phyloP scores from a whole-genome alignment of 306 rosid species.

The Carpinus fangiana region DNA sequence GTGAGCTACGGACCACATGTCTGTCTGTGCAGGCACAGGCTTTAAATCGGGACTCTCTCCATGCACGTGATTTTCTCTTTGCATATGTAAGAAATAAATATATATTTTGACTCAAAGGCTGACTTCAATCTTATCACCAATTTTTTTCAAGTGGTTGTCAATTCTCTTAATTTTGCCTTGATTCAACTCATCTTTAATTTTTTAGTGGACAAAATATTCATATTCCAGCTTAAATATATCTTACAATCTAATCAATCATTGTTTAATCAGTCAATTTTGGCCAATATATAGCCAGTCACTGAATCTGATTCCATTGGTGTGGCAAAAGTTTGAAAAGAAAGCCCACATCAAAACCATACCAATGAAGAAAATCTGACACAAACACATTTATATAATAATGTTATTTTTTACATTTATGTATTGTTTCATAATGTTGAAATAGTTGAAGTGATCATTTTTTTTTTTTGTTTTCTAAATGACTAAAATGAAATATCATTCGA shows the following conservation, averaged over 20 bases:
- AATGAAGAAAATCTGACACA: not conserved
- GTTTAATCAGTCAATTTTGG: not conserved
- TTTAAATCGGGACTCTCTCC: not conserved
- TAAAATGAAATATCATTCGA: too few species aligned
- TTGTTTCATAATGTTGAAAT: too few species aligned
- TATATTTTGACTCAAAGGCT: too few species aligned
- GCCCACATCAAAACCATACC: not conserved
- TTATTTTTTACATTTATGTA: too few species aligned
- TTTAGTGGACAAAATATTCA: too few species aligned
- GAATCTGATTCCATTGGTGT: not conserved
- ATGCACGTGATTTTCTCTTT: slow-evolving; percentile 5
- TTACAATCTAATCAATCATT: not conserved
- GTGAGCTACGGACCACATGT: slow-evolving; percentile 2
- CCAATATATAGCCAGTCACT: not conserved
- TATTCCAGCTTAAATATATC: not conserved
- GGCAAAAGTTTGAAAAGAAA: not conserved
- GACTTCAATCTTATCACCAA: too few species aligned
- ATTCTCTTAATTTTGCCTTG: too few species aligned
- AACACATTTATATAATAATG: too few species aligned
- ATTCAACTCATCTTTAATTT: not conserved
- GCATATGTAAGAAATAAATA: too few species aligned
- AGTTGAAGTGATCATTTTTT: too few species aligned
- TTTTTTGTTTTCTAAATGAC: too few species aligned
- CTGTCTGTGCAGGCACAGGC: not conserved
- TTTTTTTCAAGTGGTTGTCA: too few species aligned